Base-by-base conservation (phyloP, 805 yeast genomes). In the Wickerhamiella lipophila region DNA sequence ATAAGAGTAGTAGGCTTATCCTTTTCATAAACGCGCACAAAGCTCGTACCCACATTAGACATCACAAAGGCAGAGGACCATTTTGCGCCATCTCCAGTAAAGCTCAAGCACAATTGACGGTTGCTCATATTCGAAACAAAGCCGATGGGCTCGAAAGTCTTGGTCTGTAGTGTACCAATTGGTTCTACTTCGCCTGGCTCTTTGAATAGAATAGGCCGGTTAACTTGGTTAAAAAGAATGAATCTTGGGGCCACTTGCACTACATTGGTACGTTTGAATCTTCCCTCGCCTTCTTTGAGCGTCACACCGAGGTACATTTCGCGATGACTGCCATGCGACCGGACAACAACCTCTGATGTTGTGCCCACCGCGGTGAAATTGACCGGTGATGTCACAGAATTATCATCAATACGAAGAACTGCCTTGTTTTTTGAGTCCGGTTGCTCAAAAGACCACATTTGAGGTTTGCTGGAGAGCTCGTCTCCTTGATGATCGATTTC, bases 361-460 rank as follows among this genome's bases (percentile, higher is more conserved):
- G 87, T 89, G 0, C 98, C 98, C 49, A 89, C 74, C 3, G 95
- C 94, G 60, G 88, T 96, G 58, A 92, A 78, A 60, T 94, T 80
- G 43, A 85, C 68, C 1, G 85, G 83, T 1, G 69, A 61, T 54
- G 95, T 82, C 75, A 83, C 75, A 6, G 71, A 69, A 0, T 95
- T 81, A 49, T 82, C 83, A 0, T 75, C 82, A 18, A 84, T 71
- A 52, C 74, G 73, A 6, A 88, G 57, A 22, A 73, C 58, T 0
- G 88, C 94, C 50, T 94, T 70, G 56, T 81, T 80, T 38, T 71
- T 74, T 23, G 78, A 73, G 45, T 76, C 80, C 29, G 72, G 74
- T 12, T 68, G 68, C 21, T 76, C 81, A 59, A 85, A 89, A 0
- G 98, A 89, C 68, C 92, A 88, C 83, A 92, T 77, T 50, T 74